Evolutionary conservation across 78 protist species (phyloP).

Genomic region (Anaeramoeba flamelloides): DNA sequence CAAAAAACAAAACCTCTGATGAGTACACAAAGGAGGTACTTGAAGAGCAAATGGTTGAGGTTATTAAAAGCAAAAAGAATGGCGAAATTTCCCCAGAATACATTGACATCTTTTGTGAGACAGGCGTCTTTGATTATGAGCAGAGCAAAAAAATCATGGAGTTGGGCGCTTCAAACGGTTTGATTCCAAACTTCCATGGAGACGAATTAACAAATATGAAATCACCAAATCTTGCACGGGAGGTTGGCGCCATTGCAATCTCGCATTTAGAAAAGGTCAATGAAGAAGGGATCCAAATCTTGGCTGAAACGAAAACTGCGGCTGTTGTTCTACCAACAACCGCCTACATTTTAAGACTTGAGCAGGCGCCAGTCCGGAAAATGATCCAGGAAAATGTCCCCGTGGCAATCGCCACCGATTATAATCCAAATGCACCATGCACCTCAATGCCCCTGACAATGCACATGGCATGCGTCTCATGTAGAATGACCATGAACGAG

Average conservation of each 20-base stretch:
- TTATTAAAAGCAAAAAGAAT: background rate
- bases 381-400: background rate
- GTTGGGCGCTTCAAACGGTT: background rate
- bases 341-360: background rate
- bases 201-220: background rate
- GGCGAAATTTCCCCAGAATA: background rate
- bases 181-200: background rate
- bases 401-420: background rate
- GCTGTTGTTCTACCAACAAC: background rate
- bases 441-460: background rate
- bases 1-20: background rate
- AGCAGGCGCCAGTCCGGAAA: background rate
- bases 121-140: background rate
- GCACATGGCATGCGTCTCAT: background rate
- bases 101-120: background rate
- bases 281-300: background rate
- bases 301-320: background rate
- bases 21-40: background rate
- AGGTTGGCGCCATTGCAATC: background rate
- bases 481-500: background rate
- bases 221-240: background rate
- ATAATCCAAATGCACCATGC: background rate
- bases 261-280: background rate
- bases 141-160: background rate
- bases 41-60: background rate